These are phyloP conservation scores for Metschnikowia santaceciliae DNA, from an alignment of 805 yeast species.

Conservation along the genomic window DNA sequence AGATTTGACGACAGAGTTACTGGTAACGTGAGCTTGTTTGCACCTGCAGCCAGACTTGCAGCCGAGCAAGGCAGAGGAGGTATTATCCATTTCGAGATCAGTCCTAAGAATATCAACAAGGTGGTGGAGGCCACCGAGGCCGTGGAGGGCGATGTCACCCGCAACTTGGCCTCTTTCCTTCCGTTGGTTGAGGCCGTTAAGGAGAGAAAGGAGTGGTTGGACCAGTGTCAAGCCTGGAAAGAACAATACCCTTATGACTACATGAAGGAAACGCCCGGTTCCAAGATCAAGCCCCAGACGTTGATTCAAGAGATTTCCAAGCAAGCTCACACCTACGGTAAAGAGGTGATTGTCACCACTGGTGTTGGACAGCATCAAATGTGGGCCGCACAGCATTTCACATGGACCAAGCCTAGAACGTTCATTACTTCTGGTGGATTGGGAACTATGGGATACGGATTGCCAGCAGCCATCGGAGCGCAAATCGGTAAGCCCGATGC, in stretches of 20 bases:
- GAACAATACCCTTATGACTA: slow-evolving; percentile 80
- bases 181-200: slow-evolving; percentile 65
- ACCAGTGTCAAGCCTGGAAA: slow-evolving; percentile 75
- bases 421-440: slow-evolving; percentile 98
- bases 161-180: slow-evolving; percentile 66
- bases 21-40: slow-evolving; percentile 77
- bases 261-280: slow-evolving; percentile 73
- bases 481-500: slow-evolving; percentile 95
- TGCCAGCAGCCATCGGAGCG: slow-evolving; percentile 98
- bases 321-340: slow-evolving; percentile 58
- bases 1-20: slow-evolving; percentile 99
- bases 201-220: slow-evolving; percentile 78
- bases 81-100: slow-evolving; percentile 91
- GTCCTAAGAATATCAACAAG: slow-evolving; percentile 96
- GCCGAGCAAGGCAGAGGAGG: slow-evolving; percentile 90
- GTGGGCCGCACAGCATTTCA: slow-evolving; percentile 99
- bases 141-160: slow-evolving; percentile 91
- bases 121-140: slow-evolving; percentile 96
- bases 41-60: slow-evolving; percentile 89
- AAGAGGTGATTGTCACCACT: slow-evolving; percentile 85
- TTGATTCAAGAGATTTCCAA: slow-evolving; percentile 73
- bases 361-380: slow-evolving; percentile 99
- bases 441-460: slow-evolving; percentile 98
- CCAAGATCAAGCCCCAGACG: slow-evolving; percentile 89
- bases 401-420: slow-evolving; percentile 89